Conservation (phyloP, 1,284 basidiomycete species). For the Salmacisia buchloeana region DNA sequence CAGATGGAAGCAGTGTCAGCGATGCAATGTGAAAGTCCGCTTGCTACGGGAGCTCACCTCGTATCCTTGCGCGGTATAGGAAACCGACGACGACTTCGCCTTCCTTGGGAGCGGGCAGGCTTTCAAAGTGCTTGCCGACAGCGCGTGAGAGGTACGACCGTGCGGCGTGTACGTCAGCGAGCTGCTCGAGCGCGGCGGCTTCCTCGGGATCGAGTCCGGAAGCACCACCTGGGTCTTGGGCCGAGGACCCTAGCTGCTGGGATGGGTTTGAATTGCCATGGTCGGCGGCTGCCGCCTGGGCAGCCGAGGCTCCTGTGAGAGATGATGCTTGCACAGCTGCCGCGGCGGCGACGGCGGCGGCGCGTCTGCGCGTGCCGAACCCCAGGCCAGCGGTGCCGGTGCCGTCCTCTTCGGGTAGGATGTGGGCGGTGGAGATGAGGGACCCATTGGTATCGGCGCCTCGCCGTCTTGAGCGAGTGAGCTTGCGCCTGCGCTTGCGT, state of each 20-base stretch:
- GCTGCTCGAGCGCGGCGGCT: slow-evolving; percentile 22
- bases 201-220: neutral
- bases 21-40: neutral
- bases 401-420: neutral
- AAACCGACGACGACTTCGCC: slow-evolving; percentile 43
- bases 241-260: neutral
- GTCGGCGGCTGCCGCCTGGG: too few relatives aligned
- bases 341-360: slow-evolving; percentile 6
- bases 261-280: too few relatives aligned
- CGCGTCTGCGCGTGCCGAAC: slow-evolving; percentile 1
- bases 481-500: neutral
- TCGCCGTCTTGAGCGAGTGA: too few relatives aligned
- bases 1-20: neutral
- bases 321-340: neutral
- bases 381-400: neutral
- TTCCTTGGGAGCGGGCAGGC: slow-evolving; percentile 37
- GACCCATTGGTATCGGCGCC: slow-evolving; percentile 3
- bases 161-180: slow-evolving; percentile 36
- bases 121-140: slow-evolving; percentile 34
- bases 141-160: slow-evolving; percentile 31
- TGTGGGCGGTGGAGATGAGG: slow-evolving; percentile 3
- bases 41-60: slow-evolving; percentile 26
- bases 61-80: slow-evolving; percentile 36
- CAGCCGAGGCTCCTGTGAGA: neutral
- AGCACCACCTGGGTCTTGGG: neutral